Percentiles rank a stretch among this genome's conserved stretches.
Conservation (phyloP, 2,329 filamentous ascomycete genomes). For the Rutstroemia sp. region DNA sequence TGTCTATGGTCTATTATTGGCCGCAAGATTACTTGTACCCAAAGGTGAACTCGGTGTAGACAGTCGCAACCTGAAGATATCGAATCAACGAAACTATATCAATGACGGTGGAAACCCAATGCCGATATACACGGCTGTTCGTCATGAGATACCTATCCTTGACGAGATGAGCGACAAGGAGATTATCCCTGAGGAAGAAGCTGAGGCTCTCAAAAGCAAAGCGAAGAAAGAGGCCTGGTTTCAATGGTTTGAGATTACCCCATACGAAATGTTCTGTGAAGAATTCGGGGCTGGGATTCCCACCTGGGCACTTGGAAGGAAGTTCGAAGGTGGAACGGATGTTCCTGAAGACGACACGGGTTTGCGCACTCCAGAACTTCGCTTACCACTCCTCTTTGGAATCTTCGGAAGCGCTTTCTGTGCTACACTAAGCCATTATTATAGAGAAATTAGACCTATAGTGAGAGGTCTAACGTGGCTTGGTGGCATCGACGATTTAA, state of each 20-base stretch:
- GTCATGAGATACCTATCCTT: conserved; percentile 81
- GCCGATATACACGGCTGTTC: conserved; percentile 91
- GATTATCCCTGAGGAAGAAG: conserved; percentile 29
- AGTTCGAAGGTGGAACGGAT: conserved; percentile 66
- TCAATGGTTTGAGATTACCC: conserved; percentile 95
- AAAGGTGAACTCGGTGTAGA: conserved; percentile 74
- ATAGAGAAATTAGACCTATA: conserved; percentile 83
- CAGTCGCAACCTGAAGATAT: conserved; percentile 79
- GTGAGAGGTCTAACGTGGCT: conserved; percentile 70
- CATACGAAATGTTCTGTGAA: conserved; percentile 93
- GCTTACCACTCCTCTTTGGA: conserved; percentile 77
- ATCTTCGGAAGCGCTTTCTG: conserved; percentile 98
- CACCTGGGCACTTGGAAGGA: conserved; percentile 84
- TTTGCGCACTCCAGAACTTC: conserved; percentile 71
- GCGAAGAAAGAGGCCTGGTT: conserved; percentile 74
- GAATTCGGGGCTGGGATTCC: conserved; percentile 88
- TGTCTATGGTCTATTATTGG: conserved; percentile 80
- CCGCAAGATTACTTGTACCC: conserved; percentile 77
- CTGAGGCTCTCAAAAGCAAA: conserved; percentile 44
- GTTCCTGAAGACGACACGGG: conserved; percentile 58
- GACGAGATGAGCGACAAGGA: conserved; percentile 35
- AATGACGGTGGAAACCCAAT: conserved; percentile 75
- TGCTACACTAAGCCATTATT: conserved; percentile 91
- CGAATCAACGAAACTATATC: conserved; percentile 72
- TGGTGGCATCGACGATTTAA: conserved; percentile 68